Evolutionary conservation across 495 filamentous ascomycete genomes (phyloP).

Genomic region (Filosporella fistucella): DNA sequence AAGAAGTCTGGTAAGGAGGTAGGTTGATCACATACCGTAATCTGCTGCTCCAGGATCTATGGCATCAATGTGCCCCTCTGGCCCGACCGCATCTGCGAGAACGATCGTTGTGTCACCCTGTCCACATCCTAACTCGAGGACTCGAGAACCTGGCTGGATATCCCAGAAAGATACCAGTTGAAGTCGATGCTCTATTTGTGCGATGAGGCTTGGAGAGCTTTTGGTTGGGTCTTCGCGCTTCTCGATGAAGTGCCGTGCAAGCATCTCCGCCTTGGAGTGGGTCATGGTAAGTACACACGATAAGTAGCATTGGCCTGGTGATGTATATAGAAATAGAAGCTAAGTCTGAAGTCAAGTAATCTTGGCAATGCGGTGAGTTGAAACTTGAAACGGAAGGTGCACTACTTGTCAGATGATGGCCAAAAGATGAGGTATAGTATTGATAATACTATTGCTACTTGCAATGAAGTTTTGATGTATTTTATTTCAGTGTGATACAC

Average conservation of each 20-base stretch:
- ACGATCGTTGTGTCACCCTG: conserved; percentile 46
- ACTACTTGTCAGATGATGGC: too few relatives aligned
- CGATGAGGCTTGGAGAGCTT: conserved; percentile 28
- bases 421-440: too few relatives aligned
- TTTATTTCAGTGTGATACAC: too few relatives aligned
- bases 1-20: too few relatives aligned
- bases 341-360: too few relatives aligned
- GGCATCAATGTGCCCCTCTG: conserved; percentile 36
- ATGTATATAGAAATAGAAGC: too few relatives aligned
- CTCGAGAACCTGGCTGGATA: conserved; percentile 31
- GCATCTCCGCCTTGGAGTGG: conserved; percentile 9
- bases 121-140: conserved; percentile 52
- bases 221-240: conserved; percentile 18
- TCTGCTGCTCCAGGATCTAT: conserved; percentile 44
- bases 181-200: conserved; percentile 41
- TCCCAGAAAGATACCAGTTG: conserved; percentile 33
- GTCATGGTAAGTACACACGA: not conserved
- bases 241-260: conserved; percentile 26
- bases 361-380: too few relatives aligned
- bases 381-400: too few relatives aligned
- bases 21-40: conserved; percentile 32
- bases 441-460: too few relatives aligned
- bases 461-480: too few relatives aligned
- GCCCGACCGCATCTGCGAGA: conserved; percentile 40
- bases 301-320: not conserved